Conservation (phyloP, 257 asterid species). For the Prunella vulgaris region DNA sequence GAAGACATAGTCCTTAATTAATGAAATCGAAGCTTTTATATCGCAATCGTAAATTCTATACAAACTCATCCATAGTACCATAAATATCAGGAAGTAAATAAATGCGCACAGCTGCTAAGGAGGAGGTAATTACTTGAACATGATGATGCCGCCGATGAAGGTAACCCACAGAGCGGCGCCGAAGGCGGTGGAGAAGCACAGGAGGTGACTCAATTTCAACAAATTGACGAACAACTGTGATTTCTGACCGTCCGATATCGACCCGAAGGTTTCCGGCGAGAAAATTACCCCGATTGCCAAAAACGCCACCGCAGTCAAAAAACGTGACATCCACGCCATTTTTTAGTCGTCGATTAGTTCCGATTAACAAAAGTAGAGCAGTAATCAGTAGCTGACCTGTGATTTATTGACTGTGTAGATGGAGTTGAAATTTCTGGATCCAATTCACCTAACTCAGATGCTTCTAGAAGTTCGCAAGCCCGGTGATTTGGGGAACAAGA, state of each 20-base stretch:
- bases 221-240: slow-evolving; percentile 40
- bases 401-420: neutral
- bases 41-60: neutral
- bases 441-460: slow-evolving; percentile 2
- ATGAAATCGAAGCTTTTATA: neutral
- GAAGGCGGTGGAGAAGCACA: slow-evolving; percentile 91
- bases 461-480: slow-evolving; percentile 16
- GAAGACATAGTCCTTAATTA: neutral
- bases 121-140: slow-evolving; percentile 66
- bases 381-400: neutral
- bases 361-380: neutral
- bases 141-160: slow-evolving; percentile 98
- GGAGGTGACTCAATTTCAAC: slow-evolving; percentile 78
- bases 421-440: neutral
- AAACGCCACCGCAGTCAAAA: slow-evolving; percentile 69
- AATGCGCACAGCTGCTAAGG: neutral
- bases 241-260: slow-evolving; percentile 54
- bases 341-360: neutral
- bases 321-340: slow-evolving; percentile 90
- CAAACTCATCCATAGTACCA: neutral
- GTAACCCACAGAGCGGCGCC: slow-evolving; percentile 99
- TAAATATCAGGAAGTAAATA: neutral
- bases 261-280: slow-evolving; percentile 88
- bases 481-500: neutral
- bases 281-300: slow-evolving; percentile 75